These are phyloP conservation scores for Maudiozyma saulgeensis DNA, from an alignment of 805 yeast genomes.

Conservation along the genomic window DNA sequence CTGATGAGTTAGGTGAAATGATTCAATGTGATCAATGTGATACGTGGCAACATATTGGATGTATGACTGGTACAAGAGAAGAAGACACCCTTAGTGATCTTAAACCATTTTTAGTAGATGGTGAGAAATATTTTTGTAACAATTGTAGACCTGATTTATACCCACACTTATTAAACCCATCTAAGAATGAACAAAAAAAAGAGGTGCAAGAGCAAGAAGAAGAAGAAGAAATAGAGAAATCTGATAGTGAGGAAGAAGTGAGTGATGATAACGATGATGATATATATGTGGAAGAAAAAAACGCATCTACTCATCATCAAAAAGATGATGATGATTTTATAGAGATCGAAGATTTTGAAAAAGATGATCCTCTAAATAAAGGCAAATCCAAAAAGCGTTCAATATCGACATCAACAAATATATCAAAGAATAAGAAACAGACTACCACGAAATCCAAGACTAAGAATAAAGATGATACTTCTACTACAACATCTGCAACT, in stretches of 20 bases:
- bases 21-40: conserved; percentile 56
- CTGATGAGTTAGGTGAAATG: conserved; percentile 45
- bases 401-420: neutral
- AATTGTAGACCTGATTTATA: conserved; percentile 39
- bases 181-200: neutral
- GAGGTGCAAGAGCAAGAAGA: neutral
- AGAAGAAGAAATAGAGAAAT: too few species aligned
- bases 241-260: conserved; percentile 1
- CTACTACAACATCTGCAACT: neutral
- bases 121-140: conserved; percentile 45
- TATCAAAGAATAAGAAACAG: neutral
- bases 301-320: neutral
- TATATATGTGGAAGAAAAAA: conserved; percentile 11
- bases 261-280: conserved; percentile 9
- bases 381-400: conserved; percentile 2
- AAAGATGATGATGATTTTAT: neutral
- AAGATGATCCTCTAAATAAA: neutral
- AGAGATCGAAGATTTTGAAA: neutral
- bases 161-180: conserved; percentile 18
- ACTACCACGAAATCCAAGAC: neutral
- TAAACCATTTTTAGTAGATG: conserved; percentile 26
- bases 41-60: conserved; percentile 64
- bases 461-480: too few species aligned
- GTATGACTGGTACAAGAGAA: conserved; percentile 37
- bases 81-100: conserved; percentile 20